Base-by-base conservation (phyloP, 2,329 filamentous ascomycete genomes). In the Cordyceps javanica region DNA sequence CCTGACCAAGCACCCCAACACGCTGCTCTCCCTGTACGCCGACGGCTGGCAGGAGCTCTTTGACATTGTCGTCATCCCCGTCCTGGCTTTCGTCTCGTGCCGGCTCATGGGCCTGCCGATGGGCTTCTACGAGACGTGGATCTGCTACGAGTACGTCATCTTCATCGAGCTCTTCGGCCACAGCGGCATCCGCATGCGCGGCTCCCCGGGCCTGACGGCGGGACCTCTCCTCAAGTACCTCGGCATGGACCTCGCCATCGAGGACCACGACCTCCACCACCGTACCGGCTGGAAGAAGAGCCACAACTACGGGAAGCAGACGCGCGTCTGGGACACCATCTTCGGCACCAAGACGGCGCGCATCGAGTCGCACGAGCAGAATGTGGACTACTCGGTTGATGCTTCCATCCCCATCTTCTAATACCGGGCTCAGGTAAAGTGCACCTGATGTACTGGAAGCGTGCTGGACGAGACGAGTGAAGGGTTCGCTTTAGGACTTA, bases 81-180 rank as follows among this genome's bases (percentile, higher is more conserved):
- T 75, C 14, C 60, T 75, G 46, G 71, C 73, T 1, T 76, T 70
- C 59, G 61, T 66, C 36, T 69, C 63, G 3, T 59, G 75, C 25
- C 68, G 65, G 44, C n/a, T 45, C 25, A 10, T 66, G 45, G 72
- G 73, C 1, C 32, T 76, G 16, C 73, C 73, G 0, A 72, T 77
- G 72, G 73, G 72, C 8, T 77, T 77, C 61, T 76, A 75, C 55
- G 74, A 76, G 36, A 76, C 72, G 69, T 77, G 74, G 74, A 62
- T 77, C 21, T 77, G 74, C 62, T 69, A 75, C 48, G 66, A 73
- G 54, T 77, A 75, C 53, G 66, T 77, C 19, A 67, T 72, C 8
- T 77, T 67, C 60, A 62, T 69, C 14, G 73, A 75, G 60, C 58
- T 74, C 7, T 65, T 65, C 23, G 73, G 73, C 5, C 73, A 75